Evolutionary conservation across 768 basidiomycete species (phyloP).

Genomic region (Boletus sp.): DNA sequence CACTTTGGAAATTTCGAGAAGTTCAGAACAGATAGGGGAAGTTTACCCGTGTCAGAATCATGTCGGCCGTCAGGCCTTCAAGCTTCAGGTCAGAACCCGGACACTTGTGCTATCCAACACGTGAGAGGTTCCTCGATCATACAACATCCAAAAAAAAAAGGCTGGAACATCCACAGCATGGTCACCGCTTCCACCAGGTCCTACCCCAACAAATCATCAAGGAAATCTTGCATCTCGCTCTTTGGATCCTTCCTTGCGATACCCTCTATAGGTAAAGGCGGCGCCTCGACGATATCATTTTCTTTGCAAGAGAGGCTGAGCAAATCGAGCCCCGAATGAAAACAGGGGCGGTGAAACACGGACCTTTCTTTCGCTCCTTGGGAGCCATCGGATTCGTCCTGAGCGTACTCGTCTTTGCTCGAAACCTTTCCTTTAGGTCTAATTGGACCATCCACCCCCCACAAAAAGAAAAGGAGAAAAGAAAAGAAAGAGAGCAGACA

Average conservation of each 20-base stretch:
- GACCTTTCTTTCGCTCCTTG: slow-evolving; percentile 40
- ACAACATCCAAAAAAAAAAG: neutral
- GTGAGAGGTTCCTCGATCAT: neutral
- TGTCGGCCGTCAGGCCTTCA: neutral
- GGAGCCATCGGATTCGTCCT: slow-evolving; percentile 34
- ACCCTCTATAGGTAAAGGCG: slow-evolving; percentile 46
- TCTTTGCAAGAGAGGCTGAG: slow-evolving; percentile 21
- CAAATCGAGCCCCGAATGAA: neutral
- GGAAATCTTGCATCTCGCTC: slow-evolving; percentile 64
- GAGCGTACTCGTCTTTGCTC: slow-evolving; percentile 51
- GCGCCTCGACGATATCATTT: slow-evolving; percentile 42
- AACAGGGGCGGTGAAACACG: slow-evolving; percentile 6
- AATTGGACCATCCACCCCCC: neutral
- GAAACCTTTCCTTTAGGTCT: slow-evolving; percentile 61
- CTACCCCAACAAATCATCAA: slow-evolving; percentile 61
- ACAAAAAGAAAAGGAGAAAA: neutral
- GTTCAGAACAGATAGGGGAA: neutral
- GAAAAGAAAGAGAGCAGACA: neutral
- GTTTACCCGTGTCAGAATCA: neutral
- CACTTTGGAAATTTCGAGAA: neutral
- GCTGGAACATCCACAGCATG: neutral
- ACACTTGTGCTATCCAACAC: neutral
- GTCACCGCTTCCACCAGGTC: neutral
- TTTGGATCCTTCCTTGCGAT: slow-evolving; percentile 40
- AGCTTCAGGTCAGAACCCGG: too few species aligned